A percentile compares a stretch with the other conserved stretches of the same genome.
Conservation (phyloP, 2,329 filamentous ascomycete genomes). For the Colletotrichum viniferum region DNA sequence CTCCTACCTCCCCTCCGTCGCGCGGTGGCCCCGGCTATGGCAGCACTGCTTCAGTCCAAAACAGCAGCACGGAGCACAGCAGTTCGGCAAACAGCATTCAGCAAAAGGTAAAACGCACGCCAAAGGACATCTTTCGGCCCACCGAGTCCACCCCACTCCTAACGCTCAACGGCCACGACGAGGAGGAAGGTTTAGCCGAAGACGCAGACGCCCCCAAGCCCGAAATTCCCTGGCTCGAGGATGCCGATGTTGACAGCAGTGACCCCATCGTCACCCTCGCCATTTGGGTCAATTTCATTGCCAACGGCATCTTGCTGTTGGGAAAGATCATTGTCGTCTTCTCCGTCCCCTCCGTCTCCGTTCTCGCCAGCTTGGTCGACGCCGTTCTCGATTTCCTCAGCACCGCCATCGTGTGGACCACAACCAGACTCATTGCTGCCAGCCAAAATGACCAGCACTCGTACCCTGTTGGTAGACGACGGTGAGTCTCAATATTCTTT, state of each 20-base stretch:
- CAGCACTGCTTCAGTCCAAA: conserved; percentile 12
- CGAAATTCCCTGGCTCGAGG: conserved; percentile 73
- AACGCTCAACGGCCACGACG: conserved; percentile 43
- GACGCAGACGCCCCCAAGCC: conserved; percentile 43
- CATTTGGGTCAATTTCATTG: conserved; percentile 83
- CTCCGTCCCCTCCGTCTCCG: conserved; percentile 80
- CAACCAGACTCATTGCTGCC: conserved; percentile 70
- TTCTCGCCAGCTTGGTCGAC: conserved; percentile 80
- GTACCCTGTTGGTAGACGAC: conserved; percentile 78
- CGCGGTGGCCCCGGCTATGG: conserved; percentile 22
- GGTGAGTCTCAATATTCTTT: conserved; percentile 34
- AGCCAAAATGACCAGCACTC: conserved; percentile 74
- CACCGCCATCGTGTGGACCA: conserved; percentile 81
- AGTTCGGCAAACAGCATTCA: conserved; percentile 24
- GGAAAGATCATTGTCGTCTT: conserved; percentile 80
- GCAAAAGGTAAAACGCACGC: conserved; percentile 75
- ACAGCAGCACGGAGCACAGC: conserved; percentile 19
- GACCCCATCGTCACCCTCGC: conserved; percentile 82
- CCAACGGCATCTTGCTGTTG: conserved; percentile 75
- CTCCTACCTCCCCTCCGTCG: conserved; percentile 30
- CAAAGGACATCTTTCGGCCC: conserved; percentile 82
- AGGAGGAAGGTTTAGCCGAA: conserved; percentile 41
- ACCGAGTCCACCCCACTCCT: conserved; percentile 73
- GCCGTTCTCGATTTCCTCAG: conserved; percentile 81
- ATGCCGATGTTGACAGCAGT: conserved; percentile 73